Base-by-base conservation (phyloP, 1,284 basidiomycete genomes). In the Malassezia sp. region DNA sequence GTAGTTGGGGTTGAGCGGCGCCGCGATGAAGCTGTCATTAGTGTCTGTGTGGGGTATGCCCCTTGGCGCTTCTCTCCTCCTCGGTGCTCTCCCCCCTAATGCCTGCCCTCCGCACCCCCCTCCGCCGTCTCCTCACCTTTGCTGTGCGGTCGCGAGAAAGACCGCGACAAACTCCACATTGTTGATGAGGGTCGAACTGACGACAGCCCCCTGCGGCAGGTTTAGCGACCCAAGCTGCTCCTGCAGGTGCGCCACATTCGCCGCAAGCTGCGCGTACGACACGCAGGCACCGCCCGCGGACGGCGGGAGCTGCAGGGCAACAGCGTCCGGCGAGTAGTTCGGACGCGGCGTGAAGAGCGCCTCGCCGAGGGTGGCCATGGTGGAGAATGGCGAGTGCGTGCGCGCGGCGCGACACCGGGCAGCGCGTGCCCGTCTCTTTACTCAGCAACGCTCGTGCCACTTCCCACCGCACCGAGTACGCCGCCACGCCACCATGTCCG, bases 1-100 rank as follows among this genome's bases (percentile, higher is more conserved):
- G 55, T 74, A 74, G 35, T 65, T 67, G 2, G 73, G 73, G 60
- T 74, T 74, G 26, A 74, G 53, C 1, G 73, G 73, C n/a, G 73
- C 73, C 18, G 73, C 69, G 21, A 74, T 59, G 35, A 69, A 57
- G 37, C 72, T 67, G 48, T 53, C 39, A 1, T 48, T 15, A 29
- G 24, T 15, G 4, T 3, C 3, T n/a, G n/a, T n/a, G n/a, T n/a
- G n/a, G n/a, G n/a, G n/a, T n/a, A n/a, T n/a, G n/a, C n/a, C n/a
- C n/a, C n/a, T n/a, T n/a, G n/a, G n/a, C n/a, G n/a, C n/a, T n/a
- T n/a, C n/a, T n/a, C n/a, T n/a, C n/a, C n/a, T n/a, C n/a, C n/a
- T n/a, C n/a, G n/a, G 10, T 29, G 9, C 10, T 29, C n/a, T 10
- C 10, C 10, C 9, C 9, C 10, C 28, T 9, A 10, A 29, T 29